Evolutionary conservation across 2,329 filamentous ascomycete genomes (phyloP).

Genomic region (Fusarium sambucinum): DNA sequence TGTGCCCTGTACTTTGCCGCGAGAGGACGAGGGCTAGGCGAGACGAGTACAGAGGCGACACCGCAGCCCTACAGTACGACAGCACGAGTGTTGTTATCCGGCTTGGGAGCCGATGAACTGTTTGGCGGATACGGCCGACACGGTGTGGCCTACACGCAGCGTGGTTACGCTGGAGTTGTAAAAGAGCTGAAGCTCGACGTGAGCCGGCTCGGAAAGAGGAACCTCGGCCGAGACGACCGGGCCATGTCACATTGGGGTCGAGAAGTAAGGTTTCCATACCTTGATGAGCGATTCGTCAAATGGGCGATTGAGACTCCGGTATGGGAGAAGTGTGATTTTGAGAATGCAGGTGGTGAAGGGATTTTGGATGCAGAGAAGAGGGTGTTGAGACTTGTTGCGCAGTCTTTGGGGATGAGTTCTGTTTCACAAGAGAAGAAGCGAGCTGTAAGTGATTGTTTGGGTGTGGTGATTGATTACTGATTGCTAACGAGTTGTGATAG

Average conservation of each 20-base stretch:
- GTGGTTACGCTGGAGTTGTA: conserved; percentile 77
- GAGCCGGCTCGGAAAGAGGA: conserved; percentile 87
- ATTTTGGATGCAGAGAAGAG: conserved; percentile 82
- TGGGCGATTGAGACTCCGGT: conserved; percentile 82
- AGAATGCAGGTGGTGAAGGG: conserved; percentile 55
- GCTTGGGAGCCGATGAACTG: conserved; percentile 93
- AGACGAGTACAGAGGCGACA: conserved; percentile 47
- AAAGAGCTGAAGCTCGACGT: conserved; percentile 90
- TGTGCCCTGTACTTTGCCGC: conserved; percentile 95
- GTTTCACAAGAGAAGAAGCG: conserved; percentile 92
- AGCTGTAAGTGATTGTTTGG: conserved; percentile 69
- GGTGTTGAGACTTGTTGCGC: conserved; percentile 80
- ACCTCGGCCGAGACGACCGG: conserved; percentile 92
- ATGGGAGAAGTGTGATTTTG: conserved; percentile 90
- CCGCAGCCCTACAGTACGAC: conserved; percentile 69
- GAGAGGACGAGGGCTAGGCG: conserved; percentile 71
- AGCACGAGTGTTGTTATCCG: conserved; percentile 88
- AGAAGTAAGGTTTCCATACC: conserved; percentile 89
- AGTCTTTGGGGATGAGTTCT: conserved; percentile 75
- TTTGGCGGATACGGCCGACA: conserved; percentile 95
- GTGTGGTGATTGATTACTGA: not conserved
- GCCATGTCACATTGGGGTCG: conserved; percentile 90
- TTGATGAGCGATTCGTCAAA: conserved; percentile 87
- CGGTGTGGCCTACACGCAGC: conserved; percentile 76
- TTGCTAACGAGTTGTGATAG: conserved; percentile 53